A percentile compares a stretch with the other conserved stretches of the same genome.
Evolutionary conservation across 106 monocot species (phyloP).

Genomic region (Ottelia alismoides): DNA sequence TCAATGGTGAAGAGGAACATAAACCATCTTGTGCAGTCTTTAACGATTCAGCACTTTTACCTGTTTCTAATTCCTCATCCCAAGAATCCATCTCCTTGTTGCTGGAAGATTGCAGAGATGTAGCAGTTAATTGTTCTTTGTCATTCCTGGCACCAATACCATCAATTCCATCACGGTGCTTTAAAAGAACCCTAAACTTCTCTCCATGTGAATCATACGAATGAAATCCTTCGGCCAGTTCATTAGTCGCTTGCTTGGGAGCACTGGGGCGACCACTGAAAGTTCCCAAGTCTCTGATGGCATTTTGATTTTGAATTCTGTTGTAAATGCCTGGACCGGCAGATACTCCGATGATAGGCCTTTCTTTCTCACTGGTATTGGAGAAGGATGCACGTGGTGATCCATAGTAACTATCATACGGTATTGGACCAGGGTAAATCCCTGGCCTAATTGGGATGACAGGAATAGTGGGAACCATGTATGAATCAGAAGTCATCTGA

Average conservation of each 20-base stretch:
- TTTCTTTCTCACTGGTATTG: slow-evolving; percentile 18
- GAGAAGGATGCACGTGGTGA: slow-evolving; percentile 21
- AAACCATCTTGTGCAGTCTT: not conserved
- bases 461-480: slow-evolving; percentile 27
- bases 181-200: slow-evolving; percentile 44
- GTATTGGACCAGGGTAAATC: slow-evolving; percentile 32
- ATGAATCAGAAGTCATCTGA: slow-evolving; percentile 41
- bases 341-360: slow-evolving; percentile 13
- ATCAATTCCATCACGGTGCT: slow-evolving; percentile 36
- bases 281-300: slow-evolving; percentile 12
- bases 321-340: slow-evolving; percentile 4
- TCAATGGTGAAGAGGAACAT: not conserved
- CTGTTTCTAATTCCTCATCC: not conserved
- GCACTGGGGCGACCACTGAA: slow-evolving; percentile 4
- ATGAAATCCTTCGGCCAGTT: slow-evolving; percentile 19
- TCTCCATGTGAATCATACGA: slow-evolving; percentile 21
- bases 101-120: not conserved
- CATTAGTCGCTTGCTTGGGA: slow-evolving; percentile 1
- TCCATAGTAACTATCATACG: slow-evolving; percentile 55
- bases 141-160: slow-evolving; percentile 9
- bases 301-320: slow-evolving; percentile 19
- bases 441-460: slow-evolving; percentile 44
- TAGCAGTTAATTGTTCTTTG: slow-evolving; percentile 3
- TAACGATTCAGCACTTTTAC: not conserved
- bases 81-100: not conserved